phyloP scores from a whole-genome alignment of 148 eudicot species.

The Arctostaphylos glauca region DNA sequence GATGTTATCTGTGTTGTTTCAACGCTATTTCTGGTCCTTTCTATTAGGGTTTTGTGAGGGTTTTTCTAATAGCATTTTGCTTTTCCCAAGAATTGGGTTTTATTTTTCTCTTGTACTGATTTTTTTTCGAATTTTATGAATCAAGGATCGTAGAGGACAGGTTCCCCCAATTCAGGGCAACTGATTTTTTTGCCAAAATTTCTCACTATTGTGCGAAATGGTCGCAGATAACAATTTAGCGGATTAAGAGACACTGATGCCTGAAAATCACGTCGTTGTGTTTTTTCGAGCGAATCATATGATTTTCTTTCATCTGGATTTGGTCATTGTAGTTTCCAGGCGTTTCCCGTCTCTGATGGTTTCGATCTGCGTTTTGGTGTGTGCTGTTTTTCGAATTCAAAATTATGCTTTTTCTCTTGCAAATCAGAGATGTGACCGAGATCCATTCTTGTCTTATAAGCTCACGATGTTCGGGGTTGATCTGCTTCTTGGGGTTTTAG shows the following conservation, averaged over 20 bases:
- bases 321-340: not conserved
- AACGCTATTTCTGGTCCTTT: not conserved
- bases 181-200: not conserved
- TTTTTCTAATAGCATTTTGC: not conserved
- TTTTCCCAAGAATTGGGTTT: not conserved
- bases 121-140: not conserved
- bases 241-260: not conserved
- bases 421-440: constrained; percentile 4
- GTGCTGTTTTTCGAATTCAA: constrained; percentile 9
- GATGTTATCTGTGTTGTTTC: not conserved
- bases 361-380: constrained; percentile 24
- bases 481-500: constrained; percentile 14
- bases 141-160: not conserved
- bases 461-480: constrained; percentile 1
- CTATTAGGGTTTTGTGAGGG: constrained; percentile 24
- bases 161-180: not conserved
- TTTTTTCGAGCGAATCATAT: not conserved
- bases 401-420: not conserved
- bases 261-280: not conserved
- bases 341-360: constrained; percentile 8
- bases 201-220: not conserved
- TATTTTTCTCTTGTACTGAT: not conserved
- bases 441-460: constrained; percentile 10
- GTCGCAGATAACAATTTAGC: not conserved
- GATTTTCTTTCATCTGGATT: not conserved